Evolutionary conservation across 1,284 basidiomycete genomes (phyloP), one percentile per base, ranked within the genome.

Genomic region (Ustilago shanxiensis): DNA sequence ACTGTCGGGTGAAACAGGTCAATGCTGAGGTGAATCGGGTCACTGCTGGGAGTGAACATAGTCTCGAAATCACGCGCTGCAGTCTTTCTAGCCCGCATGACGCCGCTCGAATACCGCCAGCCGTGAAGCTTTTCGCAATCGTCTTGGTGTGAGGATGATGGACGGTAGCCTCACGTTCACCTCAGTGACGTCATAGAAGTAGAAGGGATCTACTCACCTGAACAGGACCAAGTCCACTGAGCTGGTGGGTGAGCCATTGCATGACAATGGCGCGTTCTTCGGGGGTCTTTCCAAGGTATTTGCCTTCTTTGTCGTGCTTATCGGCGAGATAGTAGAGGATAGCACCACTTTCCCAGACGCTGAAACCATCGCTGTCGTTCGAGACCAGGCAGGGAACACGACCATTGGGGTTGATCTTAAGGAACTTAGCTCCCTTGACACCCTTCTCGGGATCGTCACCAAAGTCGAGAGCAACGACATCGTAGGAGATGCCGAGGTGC

Each of bases 351-450:
- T 84, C 81, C 82, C 82, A 84, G 7, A 83, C 71, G 26, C 45
- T 51, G 58, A 80, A 80, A 41, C 67, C 56, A n/a, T 75, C 67
- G 39, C 64, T 67, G 45, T 82, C 73, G 67, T 82, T 81, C n/a
- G 81, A 79, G 29, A 83, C 77, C 18, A 83, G 61, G 14, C 75
- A 70, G 16, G 82, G 81, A 1, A 83, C 82, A 1, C 81, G 65
- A 11, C 82, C 82, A 60, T 83, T 83, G 31, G 73, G 77, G 60
- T 79, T 80, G 51, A 82, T 45, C 51, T 75, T 68, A 33, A 83
- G 68, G 60, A 74, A 83, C 47, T 82, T 80, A 44, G 60, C 66
- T 6, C 73, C 70, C 72, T 84, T 84, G 49, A 84, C 82, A 20
- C 82, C 82, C 24, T 70, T 80, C 52, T 77, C 67, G n/a, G 65